phyloP scores from a whole-genome alignment of 805 yeast genomes.

The Wickerhamiella siamensis region DNA sequence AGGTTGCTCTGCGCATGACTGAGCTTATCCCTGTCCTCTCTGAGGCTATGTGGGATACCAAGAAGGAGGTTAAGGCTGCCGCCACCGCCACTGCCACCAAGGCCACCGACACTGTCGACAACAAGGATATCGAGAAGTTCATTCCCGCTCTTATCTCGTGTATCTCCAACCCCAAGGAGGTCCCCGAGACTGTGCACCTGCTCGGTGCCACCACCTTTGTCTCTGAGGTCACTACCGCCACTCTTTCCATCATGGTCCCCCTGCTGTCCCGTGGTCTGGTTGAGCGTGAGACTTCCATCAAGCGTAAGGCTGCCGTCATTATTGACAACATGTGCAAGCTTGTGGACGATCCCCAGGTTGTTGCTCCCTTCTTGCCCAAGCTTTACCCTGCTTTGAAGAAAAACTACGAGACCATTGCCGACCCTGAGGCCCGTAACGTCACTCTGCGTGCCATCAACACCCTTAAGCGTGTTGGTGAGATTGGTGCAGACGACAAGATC shows the following conservation, averaged over 20 bases:
- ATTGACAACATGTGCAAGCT: slow-evolving; percentile 99
- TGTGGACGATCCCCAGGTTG: slow-evolving; percentile 99
- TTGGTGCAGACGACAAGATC: slow-evolving; percentile 72
- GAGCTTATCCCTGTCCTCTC: slow-evolving; percentile 96
- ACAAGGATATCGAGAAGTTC: slow-evolving; percentile 99
- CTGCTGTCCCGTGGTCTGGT: slow-evolving; percentile 97
- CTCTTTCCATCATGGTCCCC: slow-evolving; percentile 98
- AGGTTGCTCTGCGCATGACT: slow-evolving; percentile 97
- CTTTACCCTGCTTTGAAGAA: slow-evolving; percentile 91
- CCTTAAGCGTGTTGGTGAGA: slow-evolving; percentile 97
- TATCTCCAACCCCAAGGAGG: slow-evolving; percentile 92
- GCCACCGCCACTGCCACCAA: slow-evolving; percentile 92
- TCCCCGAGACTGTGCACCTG: slow-evolving; percentile 96
- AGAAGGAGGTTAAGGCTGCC: slow-evolving; percentile 92
- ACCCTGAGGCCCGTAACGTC: slow-evolving; percentile 99
- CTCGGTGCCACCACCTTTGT: slow-evolving; percentile 99
- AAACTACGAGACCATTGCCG: slow-evolving; percentile 94
- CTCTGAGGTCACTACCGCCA: slow-evolving; percentile 98
- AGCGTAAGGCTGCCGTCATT: slow-evolving; percentile 99
- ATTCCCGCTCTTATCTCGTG: slow-evolving; percentile 95
- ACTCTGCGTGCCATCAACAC: slow-evolving; percentile 94
- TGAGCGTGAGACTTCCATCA: slow-evolving; percentile 98
- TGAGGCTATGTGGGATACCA: slow-evolving; percentile 99
- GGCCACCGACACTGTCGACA: slow-evolving; percentile 94
- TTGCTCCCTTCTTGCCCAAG: slow-evolving; percentile 96